These are phyloP conservation scores for Amanita rubescens DNA, from an alignment of 768 basidiomycete species.

Conservation along the genomic window DNA sequence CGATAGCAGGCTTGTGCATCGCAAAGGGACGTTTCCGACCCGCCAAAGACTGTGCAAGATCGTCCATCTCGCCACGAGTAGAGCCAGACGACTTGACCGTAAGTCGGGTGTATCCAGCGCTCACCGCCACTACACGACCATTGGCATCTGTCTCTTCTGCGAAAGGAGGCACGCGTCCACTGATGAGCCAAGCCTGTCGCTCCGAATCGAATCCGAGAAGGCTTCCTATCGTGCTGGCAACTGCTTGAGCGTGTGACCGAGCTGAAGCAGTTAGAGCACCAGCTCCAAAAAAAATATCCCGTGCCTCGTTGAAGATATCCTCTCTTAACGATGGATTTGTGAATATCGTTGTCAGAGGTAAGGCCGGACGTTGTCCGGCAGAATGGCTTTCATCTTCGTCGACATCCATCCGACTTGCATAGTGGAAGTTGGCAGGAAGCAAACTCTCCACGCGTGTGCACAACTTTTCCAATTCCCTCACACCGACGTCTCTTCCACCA, in stretches of 20 bases:
- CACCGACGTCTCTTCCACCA: constrained; percentile 47
- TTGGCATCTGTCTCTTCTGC: constrained; percentile 63
- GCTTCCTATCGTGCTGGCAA: constrained; percentile 49
- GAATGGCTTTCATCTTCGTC: constrained; percentile 16
- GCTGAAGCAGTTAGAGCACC: constrained; percentile 46
- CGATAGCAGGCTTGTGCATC: constrained; percentile 77
- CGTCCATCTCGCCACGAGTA: constrained; percentile 6
- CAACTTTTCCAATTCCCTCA: constrained; percentile 80
- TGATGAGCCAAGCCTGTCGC: constrained; percentile 61
- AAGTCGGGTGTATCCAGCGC: constrained; percentile 58
- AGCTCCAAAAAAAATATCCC: constrained; percentile 88
- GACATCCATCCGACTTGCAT: constrained; percentile 33
- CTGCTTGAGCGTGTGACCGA: constrained; percentile 37
- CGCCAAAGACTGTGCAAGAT: background rate
- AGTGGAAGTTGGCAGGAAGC: constrained; percentile 40
- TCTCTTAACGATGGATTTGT: constrained; percentile 74
- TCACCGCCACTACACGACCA: constrained; percentile 48
- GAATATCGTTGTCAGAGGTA: constrained; percentile 40
- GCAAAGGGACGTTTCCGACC: constrained; percentile 62
- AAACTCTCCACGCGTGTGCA: constrained; percentile 64
- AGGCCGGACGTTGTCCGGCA: background rate
- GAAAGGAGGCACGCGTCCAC: constrained; percentile 58
- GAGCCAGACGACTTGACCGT: constrained; percentile 26
- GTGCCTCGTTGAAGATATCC: constrained; percentile 81
- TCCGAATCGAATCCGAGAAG: constrained; percentile 65